These are phyloP conservation scores for Catharanthus roseus DNA, from an alignment of 257 asterid genomes.

Conservation along the genomic window DNA sequence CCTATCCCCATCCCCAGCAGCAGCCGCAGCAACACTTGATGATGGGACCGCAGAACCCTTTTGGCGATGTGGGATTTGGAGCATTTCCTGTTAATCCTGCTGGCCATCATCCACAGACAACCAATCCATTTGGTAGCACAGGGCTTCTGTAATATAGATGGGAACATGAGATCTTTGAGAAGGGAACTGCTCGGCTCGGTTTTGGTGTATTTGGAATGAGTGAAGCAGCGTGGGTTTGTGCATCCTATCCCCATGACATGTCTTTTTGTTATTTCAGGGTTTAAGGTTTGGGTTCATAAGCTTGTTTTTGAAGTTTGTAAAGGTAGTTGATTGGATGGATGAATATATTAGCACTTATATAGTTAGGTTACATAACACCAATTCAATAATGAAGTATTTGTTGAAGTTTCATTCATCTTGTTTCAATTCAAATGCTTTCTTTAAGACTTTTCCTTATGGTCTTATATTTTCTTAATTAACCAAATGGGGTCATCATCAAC, in stretches of 20 bases:
- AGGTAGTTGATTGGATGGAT: constrained; percentile 25
- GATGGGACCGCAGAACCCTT: constrained; percentile 66
- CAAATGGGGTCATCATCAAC: too few species aligned
- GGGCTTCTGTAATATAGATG: constrained; percentile 43
- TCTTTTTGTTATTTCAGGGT: constrained; percentile 13
- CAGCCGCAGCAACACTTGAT: constrained; percentile 32
- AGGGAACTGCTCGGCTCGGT: constrained; percentile 35
- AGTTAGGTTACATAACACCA: constrained; percentile 10
- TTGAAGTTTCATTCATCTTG: neutral
- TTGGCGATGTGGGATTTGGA: constrained; percentile 61
- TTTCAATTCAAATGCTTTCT: too few species aligned
- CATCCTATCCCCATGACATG: constrained; percentile 13
- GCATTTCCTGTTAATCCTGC: constrained; percentile 46
- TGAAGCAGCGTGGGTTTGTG: constrained; percentile 23
- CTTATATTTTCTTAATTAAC: neutral
- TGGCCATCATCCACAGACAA: constrained; percentile 50
- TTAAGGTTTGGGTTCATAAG: constrained; percentile 23
- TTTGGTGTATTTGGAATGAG: constrained; percentile 33
- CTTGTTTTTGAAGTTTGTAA: constrained; percentile 34
- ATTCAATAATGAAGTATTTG: constrained; percentile 1
- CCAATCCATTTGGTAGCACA: constrained; percentile 72
- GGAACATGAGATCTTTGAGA: constrained; percentile 19
- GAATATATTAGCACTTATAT: constrained; percentile 12
- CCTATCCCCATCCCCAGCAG: constrained; percentile 49
- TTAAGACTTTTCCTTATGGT: too few species aligned